Conservation (phyloP, 2,329 filamentous ascomycete genomes). For the Fusarium sororula region DNA sequence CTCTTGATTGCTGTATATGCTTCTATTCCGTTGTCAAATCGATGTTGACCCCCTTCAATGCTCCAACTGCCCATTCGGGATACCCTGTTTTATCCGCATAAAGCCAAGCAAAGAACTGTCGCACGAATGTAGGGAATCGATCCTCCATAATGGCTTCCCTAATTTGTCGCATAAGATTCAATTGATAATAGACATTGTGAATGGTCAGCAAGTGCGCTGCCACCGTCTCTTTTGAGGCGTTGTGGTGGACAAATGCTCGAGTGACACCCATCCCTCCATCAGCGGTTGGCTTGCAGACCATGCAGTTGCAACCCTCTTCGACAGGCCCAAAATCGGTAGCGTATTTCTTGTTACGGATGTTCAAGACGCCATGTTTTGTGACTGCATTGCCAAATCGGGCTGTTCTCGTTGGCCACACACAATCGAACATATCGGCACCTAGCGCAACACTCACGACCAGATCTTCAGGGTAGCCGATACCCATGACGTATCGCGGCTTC, state of each 20-base stretch:
- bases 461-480: slow-evolving; percentile 96
- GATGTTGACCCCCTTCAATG: slow-evolving; percentile 81
- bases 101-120: slow-evolving; percentile 77
- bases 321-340: slow-evolving; percentile 84
- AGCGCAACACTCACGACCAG: slow-evolving; percentile 92
- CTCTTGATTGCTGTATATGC: neutral
- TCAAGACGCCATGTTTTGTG: slow-evolving; percentile 82
- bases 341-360: slow-evolving; percentile 80
- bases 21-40: slow-evolving; percentile 56
- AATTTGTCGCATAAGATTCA: slow-evolving; percentile 81
- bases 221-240: slow-evolving; percentile 92
- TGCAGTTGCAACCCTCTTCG: slow-evolving; percentile 83
- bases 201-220: slow-evolving; percentile 87
- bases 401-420: slow-evolving; percentile 96
- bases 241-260: slow-evolving; percentile 88
- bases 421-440: slow-evolving; percentile 99
- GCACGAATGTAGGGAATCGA: slow-evolving; percentile 79
- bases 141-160: slow-evolving; percentile 85
- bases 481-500: slow-evolving; percentile 99
- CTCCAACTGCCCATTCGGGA: slow-evolving; percentile 85
- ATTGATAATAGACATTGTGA: slow-evolving; percentile 94
- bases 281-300: slow-evolving; percentile 73
- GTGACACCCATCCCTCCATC: slow-evolving; percentile 83
- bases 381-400: slow-evolving; percentile 96
- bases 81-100: slow-evolving; percentile 72